These are phyloP conservation scores for Spathaspora arborariae DNA, from an alignment of 805 yeast species.

Conservation along the genomic window DNA sequence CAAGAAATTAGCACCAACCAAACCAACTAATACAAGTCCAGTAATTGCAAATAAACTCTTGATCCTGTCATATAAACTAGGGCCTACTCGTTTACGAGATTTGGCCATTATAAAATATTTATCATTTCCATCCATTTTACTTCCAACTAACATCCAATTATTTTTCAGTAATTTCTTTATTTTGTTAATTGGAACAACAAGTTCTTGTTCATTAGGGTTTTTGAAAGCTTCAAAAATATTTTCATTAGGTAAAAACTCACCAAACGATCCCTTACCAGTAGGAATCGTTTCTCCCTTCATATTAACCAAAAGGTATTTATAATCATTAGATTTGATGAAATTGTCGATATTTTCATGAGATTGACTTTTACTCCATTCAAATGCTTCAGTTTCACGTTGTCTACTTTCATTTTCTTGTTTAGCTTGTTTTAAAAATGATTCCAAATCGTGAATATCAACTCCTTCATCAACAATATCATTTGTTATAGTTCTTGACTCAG, in stretches of 20 bases:
- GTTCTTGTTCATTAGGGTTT: conserved; percentile 30
- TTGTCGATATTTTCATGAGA: background rate
- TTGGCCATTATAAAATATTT: conserved; percentile 14
- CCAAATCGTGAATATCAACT: conserved; percentile 2
- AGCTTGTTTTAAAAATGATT: conserved; percentile 41
- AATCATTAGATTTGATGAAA: conserved; percentile 5
- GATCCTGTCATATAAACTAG: conserved; percentile 9
- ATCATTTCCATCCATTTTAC: conserved; percentile 24
- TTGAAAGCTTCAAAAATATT: conserved; percentile 41
- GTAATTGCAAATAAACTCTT: conserved; percentile 22
- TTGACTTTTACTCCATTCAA: conserved; percentile 46
- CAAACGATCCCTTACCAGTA: conserved; percentile 35
- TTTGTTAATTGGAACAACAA: conserved; percentile 27
- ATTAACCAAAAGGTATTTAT: conserved; percentile 28
- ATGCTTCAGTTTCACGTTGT: conserved; percentile 48
- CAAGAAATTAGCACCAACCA: conserved; percentile 20
- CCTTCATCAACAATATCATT: background rate
- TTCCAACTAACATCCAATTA: conserved; percentile 56
- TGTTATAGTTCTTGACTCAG: background rate
- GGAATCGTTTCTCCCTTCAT: conserved; percentile 31
- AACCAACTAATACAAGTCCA: conserved; percentile 20
- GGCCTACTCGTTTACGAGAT: conserved; percentile 1
- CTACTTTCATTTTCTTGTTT: conserved; percentile 41
- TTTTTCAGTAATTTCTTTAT: conserved; percentile 41
- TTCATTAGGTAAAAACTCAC: conserved; percentile 31